Conservation (phyloP, 2,329 filamentous ascomycete genomes). For the Alternaria consortialis region DNA sequence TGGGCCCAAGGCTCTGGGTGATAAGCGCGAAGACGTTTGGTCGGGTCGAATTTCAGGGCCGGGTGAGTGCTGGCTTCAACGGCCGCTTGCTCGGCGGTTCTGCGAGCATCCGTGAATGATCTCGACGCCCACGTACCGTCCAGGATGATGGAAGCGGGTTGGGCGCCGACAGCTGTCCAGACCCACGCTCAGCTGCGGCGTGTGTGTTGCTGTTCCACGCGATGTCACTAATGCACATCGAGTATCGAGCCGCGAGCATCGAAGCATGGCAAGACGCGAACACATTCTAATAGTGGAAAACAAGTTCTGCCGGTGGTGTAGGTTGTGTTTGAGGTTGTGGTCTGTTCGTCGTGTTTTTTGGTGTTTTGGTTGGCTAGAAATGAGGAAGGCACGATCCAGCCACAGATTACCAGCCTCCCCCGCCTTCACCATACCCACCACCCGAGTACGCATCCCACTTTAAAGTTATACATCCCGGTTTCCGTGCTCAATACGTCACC, state of each 20-base stretch:
- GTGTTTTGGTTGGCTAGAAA: slow-evolving; percentile 24
- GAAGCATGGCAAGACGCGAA: slow-evolving; percentile 7
- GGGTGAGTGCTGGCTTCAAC: slow-evolving; percentile 9
- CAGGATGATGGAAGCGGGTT: slow-evolving; percentile 6
- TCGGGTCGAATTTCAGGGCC: slow-evolving; percentile 7
- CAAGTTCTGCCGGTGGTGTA: not conserved
- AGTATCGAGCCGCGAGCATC: not conserved
- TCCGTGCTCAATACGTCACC: slow-evolving; percentile 37
- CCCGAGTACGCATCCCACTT: slow-evolving; percentile 10
- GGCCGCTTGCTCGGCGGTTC: slow-evolving; percentile 12
- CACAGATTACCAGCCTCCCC: slow-evolving; percentile 36
- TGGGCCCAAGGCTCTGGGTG: slow-evolving; percentile 19
- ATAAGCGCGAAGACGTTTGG: slow-evolving; percentile 18
- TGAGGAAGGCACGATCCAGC: slow-evolving; percentile 29
- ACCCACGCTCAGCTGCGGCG: slow-evolving; percentile 5
- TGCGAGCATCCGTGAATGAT: slow-evolving; percentile 8
- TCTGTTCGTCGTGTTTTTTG: not conserved
- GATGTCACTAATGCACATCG: not conserved
- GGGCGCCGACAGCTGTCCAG: slow-evolving; percentile 13
- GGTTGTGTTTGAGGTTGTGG: not conserved
- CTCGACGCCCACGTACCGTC: slow-evolving; percentile 1
- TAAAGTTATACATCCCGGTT: slow-evolving; percentile 21
- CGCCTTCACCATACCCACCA: slow-evolving; percentile 27
- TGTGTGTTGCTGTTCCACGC: slow-evolving; percentile 13
- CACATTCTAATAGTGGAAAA: slow-evolving; percentile 2